Conservation (phyloP, 306 rosid species). For the Corylus americana region DNA sequence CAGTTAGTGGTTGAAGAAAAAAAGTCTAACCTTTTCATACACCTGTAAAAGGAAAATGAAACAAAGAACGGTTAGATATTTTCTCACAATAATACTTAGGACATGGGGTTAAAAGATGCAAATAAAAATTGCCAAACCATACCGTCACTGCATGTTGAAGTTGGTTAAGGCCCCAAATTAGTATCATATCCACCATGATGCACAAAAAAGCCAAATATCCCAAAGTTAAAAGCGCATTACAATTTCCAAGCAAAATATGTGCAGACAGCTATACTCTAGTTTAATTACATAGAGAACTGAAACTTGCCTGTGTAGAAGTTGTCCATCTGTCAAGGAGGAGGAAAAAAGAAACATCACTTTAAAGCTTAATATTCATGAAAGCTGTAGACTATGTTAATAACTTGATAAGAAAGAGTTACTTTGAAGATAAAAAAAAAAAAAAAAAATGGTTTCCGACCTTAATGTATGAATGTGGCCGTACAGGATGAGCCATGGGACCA, state of each 20-base stretch:
- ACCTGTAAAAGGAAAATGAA: constrained; percentile 62
- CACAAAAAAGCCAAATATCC: constrained; percentile 36
- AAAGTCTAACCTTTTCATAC: constrained; percentile 82
- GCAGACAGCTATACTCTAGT: constrained; percentile 15
- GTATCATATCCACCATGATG: constrained; percentile 36
- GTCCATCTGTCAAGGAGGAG: constrained; percentile 80
- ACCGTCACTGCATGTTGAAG: constrained; percentile 87
- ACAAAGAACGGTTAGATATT: constrained; percentile 34
- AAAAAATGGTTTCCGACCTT: constrained; percentile 62
- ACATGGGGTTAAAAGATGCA: constrained; percentile 3
- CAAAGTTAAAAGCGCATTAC: constrained; percentile 32
- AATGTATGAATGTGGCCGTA: constrained; percentile 96
- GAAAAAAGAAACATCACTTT: constrained; percentile 30
- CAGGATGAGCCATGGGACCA: constrained; percentile 99
- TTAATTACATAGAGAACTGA: constrained; percentile 20
- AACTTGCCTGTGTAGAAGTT: constrained; percentile 94
- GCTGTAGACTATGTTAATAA: constrained; percentile 5
- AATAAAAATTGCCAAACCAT: constrained; percentile 34
- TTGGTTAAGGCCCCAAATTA: constrained; percentile 48
- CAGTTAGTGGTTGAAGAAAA: constrained; percentile 12
- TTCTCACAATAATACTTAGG: constrained; percentile 16
- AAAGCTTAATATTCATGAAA: constrained; percentile 20
- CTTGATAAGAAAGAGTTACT: not conserved
- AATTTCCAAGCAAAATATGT: constrained; percentile 12
- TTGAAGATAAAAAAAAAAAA: not conserved